phyloP scores from a whole-genome alignment of 257 asterid genomes.

The Solanum tarijense region DNA sequence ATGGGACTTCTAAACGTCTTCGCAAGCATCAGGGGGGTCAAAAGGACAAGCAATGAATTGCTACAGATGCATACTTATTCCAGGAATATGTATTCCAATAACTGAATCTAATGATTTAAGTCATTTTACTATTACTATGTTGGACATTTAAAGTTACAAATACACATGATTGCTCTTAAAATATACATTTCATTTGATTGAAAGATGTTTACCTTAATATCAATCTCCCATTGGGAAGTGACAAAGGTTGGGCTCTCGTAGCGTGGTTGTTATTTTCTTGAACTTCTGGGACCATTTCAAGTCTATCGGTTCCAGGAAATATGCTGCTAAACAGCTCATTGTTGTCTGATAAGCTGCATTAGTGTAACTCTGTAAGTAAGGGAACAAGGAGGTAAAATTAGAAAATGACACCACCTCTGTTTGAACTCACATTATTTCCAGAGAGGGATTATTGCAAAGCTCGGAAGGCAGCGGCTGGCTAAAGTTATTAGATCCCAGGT shows the following conservation, averaged over 20 bases:
- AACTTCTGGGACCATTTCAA: constrained; percentile 43
- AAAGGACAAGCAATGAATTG: neutral
- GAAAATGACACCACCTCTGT: neutral
- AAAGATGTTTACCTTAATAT: constrained; percentile 29
- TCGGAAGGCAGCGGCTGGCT: constrained; percentile 57
- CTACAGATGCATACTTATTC: neutral
- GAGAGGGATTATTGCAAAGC: constrained; percentile 43
- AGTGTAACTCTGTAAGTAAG: neutral
- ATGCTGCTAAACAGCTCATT: constrained; percentile 29
- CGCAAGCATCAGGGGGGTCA: neutral
- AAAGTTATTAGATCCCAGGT: constrained; percentile 71
- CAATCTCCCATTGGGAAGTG: constrained; percentile 15
- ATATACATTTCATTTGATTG: neutral
- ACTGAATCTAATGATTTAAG: neutral
- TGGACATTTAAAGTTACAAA: neutral
- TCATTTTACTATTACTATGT: neutral
- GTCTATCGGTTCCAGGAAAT: constrained; percentile 38
- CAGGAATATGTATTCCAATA: neutral
- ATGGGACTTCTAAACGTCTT: neutral
- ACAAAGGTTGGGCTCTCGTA: constrained; percentile 2
- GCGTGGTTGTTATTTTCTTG: constrained; percentile 33
- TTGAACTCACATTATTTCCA: constrained; percentile 45
- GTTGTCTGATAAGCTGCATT: constrained; percentile 66
- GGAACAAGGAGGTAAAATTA: neutral
- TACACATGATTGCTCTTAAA: neutral